Percentiles rank a stretch among this genome's conserved stretches.
Conservation (phyloP, 371 early-diverging fungal genomes). For the Mortierella polycephala region DNA sequence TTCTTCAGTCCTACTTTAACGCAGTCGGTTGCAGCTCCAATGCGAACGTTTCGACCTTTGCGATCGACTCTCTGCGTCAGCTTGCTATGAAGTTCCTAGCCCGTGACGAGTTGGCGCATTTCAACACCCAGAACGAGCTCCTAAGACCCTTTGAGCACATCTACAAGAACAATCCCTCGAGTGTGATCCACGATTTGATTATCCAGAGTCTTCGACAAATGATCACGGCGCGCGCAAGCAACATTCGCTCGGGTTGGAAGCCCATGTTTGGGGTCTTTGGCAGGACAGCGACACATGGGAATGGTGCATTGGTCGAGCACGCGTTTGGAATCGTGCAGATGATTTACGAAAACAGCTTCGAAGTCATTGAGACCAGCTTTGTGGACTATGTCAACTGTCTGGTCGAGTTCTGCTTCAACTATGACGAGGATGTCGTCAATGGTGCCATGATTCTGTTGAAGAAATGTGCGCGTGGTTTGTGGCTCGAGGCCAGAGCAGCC, state of each 20-base stretch:
- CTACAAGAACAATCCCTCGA: slow-evolving; percentile 65
- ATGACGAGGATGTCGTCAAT: slow-evolving; percentile 67
- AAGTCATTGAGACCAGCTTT: slow-evolving; percentile 67
- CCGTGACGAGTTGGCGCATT: slow-evolving; percentile 78
- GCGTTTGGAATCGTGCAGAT: slow-evolving; percentile 65
- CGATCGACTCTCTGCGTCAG: slow-evolving; percentile 78
- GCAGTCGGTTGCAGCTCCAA: slow-evolving; percentile 70
- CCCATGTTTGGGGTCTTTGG: slow-evolving; percentile 73
- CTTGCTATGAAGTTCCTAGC: slow-evolving; percentile 79
- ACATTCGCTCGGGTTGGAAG: slow-evolving; percentile 79
- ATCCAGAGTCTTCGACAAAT: slow-evolving; percentile 58
- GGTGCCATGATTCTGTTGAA: slow-evolving; percentile 68
- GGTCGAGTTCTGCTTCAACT: slow-evolving; percentile 74
- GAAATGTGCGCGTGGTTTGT: slow-evolving; percentile 59
- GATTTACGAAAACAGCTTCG: slow-evolving; percentile 68
- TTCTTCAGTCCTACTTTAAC: slow-evolving; percentile 75
- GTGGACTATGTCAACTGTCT: slow-evolving; percentile 74
- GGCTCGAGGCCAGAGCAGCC: slow-evolving; percentile 46
- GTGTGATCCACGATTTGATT: slow-evolving; percentile 70
- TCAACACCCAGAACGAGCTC: slow-evolving; percentile 75
- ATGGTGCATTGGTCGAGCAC: slow-evolving; percentile 61
- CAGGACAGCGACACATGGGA: slow-evolving; percentile 58
- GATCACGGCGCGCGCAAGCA: slow-evolving; percentile 58
- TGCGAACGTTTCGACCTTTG: slow-evolving; percentile 68
- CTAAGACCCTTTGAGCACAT: slow-evolving; percentile 78